These are phyloP conservation scores for Croton laevigatus DNA, from an alignment of 441 rosid species.

Conservation along the genomic window DNA sequence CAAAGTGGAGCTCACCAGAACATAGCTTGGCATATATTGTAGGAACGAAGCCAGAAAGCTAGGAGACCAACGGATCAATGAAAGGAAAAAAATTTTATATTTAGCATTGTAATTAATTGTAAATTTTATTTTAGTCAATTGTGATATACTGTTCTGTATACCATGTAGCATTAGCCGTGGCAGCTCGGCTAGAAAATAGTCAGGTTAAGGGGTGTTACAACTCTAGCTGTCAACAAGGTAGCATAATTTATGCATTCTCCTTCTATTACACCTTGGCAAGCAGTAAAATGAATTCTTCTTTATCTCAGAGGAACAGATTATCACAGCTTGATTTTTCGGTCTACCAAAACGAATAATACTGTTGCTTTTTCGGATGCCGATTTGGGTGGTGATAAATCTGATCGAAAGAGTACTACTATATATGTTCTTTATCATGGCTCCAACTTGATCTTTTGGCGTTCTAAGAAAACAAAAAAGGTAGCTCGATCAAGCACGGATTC, in stretches of 20 bases:
- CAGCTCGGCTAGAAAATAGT: too few species aligned
- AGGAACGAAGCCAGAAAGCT: too few species aligned
- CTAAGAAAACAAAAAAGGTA: not conserved
- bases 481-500: not conserved
- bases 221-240: not conserved
- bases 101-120: too few species aligned
- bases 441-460: not conserved
- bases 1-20: too few species aligned
- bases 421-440: not conserved
- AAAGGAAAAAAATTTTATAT: too few species aligned
- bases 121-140: too few species aligned
- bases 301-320: not conserved
- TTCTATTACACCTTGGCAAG: not conserved
- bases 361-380: not conserved
- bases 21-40: too few species aligned
- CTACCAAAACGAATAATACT: not conserved
- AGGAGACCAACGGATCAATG: too few species aligned
- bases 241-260: not conserved
- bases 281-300: not conserved
- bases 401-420: not conserved
- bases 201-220: too few species aligned
- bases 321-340: not conserved
- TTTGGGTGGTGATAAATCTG: not conserved
- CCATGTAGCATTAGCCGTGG: too few species aligned
- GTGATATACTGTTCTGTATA: too few species aligned